phyloP scores from a whole-genome alignment of 2,329 filamentous ascomycete genomes.

The Stemphylium vesicarium region DNA sequence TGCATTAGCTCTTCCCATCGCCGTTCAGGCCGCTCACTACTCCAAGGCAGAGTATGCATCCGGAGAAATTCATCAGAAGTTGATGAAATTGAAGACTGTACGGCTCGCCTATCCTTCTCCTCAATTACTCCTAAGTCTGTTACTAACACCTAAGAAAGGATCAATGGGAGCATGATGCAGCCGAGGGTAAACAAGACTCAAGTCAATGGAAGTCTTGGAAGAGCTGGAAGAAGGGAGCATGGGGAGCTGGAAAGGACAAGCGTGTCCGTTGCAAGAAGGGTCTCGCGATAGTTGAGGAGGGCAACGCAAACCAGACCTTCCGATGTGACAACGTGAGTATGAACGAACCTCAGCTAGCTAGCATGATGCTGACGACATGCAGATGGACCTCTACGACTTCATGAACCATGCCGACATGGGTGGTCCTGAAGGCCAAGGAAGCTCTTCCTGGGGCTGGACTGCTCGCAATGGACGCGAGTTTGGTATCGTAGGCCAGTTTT shows the following conservation, averaged over 20 bases:
- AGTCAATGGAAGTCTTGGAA: constrained; percentile 31
- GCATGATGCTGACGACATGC: constrained; percentile 27
- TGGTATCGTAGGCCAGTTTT: constrained; percentile 59
- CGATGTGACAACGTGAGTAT: constrained; percentile 30
- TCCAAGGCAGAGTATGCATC: constrained; percentile 34
- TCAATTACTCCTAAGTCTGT: not conserved
- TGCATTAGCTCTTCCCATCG: constrained; percentile 29
- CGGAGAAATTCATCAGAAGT: constrained; percentile 30
- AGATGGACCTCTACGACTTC: constrained; percentile 64
- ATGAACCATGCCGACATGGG: constrained; percentile 61
- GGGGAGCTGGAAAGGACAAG: constrained; percentile 11
- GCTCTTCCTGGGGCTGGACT: constrained; percentile 61
- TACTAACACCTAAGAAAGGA: constrained; percentile 11
- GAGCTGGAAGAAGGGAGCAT: constrained; percentile 22
- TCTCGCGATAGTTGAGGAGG: constrained; percentile 28
- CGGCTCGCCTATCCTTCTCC: not conserved
- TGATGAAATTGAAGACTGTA: constrained; percentile 38
- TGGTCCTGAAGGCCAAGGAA: constrained; percentile 50
- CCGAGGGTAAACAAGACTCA: constrained; percentile 24
- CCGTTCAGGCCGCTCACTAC: constrained; percentile 28
- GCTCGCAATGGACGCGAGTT: constrained; percentile 60
- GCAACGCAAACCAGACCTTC: constrained; percentile 34
- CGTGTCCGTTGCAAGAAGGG: constrained; percentile 31
- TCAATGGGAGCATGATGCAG: constrained; percentile 31
- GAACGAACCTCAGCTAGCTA: not conserved